phyloP scores from a whole-genome alignment of 202 grass and related monocot species.

The Tripidium arundinaceum region DNA sequence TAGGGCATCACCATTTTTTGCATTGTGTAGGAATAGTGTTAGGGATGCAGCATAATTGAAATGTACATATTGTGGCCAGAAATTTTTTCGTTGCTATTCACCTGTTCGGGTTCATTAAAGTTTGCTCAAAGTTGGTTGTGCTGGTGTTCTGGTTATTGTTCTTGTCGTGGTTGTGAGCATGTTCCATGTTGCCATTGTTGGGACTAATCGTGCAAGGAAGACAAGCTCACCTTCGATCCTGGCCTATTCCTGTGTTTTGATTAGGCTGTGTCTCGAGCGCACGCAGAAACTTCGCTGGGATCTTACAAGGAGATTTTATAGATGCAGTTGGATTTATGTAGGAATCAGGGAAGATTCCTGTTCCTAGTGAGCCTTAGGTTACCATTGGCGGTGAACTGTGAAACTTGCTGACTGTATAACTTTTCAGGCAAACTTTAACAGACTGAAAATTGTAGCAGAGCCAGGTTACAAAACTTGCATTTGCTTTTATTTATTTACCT shows the following conservation, averaged over 20 bases:
- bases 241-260: too few relatives aligned
- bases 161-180: background rate
- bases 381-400: too few relatives aligned
- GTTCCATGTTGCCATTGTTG: background rate
- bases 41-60: background rate
- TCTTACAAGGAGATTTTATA: too few relatives aligned
- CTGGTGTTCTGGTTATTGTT: background rate
- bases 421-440: too few relatives aligned
- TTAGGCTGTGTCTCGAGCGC: background rate
- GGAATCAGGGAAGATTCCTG: too few relatives aligned
- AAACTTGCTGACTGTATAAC: too few relatives aligned
- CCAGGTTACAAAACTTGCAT: too few relatives aligned
- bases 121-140: background rate
- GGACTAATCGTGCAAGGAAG: background rate
- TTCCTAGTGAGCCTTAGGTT: too few relatives aligned
- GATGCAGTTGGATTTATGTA: too few relatives aligned
- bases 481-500: background rate
- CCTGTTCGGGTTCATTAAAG: background rate
- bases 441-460: too few relatives aligned
- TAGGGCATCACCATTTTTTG: slow-evolving; percentile 26
- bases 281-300: background rate
- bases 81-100: background rate
- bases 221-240: background rate
- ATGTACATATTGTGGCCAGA: slow-evolving; percentile 22
- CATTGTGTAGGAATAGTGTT: background rate